Conservation (phyloP, 306 rosid genomes). For the Cicer yamashitae region DNA sequence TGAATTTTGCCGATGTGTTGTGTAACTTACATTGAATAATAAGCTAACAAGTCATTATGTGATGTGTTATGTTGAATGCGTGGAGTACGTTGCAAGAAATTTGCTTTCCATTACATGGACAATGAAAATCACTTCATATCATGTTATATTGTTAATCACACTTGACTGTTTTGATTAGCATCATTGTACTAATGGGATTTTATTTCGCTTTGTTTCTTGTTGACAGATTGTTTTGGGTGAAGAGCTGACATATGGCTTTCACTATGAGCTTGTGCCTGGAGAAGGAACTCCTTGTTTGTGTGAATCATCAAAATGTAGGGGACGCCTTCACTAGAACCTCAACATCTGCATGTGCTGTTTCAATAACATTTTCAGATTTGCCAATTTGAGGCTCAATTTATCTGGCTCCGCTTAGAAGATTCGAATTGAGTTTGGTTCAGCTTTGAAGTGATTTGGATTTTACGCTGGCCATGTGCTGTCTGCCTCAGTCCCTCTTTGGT, state of each 20-base stretch:
- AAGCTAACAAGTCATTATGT: too few species aligned
- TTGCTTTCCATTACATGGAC: neutral
- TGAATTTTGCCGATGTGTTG: too few species aligned
- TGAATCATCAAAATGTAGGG: conserved; percentile 67
- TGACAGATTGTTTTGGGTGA: conserved; percentile 90
- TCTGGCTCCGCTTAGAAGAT: conserved; percentile 14
- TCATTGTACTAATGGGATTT: conserved; percentile 8
- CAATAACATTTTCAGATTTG: conserved; percentile 36
- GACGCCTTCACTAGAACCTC: conserved; percentile 58
- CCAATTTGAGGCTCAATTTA: conserved; percentile 36
- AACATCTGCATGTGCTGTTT: conserved; percentile 15
- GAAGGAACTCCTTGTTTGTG: conserved; percentile 78
- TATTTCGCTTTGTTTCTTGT: conserved; percentile 42
- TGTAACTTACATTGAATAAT: too few species aligned
- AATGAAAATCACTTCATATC: neutral
- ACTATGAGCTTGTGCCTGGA: conserved; percentile 60
- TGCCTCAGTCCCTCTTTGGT: conserved; percentile 12
- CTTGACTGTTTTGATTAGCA: neutral
- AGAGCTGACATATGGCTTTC: conserved; percentile 77
- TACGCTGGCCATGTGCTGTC: neutral
- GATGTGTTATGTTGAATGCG: neutral
- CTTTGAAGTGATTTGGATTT: conserved; percentile 33
- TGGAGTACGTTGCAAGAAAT: neutral
- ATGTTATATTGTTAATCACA: neutral
- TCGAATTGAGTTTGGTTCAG: neutral